Percentiles rank a stretch among this genome's conserved stretches.
Conservation (phyloP, 306 rosid species). For the Gillenia trifoliata region DNA sequence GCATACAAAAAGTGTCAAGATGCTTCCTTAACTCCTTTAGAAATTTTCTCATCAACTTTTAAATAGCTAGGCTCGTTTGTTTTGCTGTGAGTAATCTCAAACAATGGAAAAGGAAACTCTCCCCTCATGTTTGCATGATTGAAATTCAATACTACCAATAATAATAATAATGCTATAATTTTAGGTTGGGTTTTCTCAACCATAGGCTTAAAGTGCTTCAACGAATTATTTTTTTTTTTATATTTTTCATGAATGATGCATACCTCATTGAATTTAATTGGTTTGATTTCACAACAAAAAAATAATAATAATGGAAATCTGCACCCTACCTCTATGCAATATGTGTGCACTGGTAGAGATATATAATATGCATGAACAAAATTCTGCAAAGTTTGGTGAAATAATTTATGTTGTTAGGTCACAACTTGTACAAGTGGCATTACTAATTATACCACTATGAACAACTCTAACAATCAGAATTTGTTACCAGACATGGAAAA, state of each 20-base stretch:
- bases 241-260: background rate
- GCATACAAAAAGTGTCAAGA: slow-evolving; percentile 42
- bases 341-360: background rate
- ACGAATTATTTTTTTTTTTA: background rate
- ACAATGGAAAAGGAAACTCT: slow-evolving; percentile 16
- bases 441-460: slow-evolving; percentile 19
- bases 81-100: slow-evolving; percentile 29
- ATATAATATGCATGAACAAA: background rate
- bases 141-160: slow-evolving; percentile 8
- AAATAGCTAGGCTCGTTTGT: slow-evolving; percentile 14
- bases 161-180: slow-evolving; percentile 12
- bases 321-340: background rate
- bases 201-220: slow-evolving; percentile 5
- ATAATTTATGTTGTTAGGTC: background rate
- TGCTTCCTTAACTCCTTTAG: slow-evolving; percentile 28
- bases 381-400: slow-evolving; percentile 1
- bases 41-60: slow-evolving; percentile 17
- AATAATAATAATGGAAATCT: background rate
- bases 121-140: slow-evolving; percentile 61
- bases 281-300: background rate
- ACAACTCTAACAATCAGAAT: slow-evolving; percentile 39
- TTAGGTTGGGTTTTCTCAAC: slow-evolving; percentile 12
- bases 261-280: background rate
- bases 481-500: slow-evolving; percentile 20
- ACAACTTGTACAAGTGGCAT: slow-evolving; percentile 4